These are phyloP conservation scores for Termitomyces sp. DNA, from an alignment of 768 basidiomycete genomes.

Conservation along the genomic window DNA sequence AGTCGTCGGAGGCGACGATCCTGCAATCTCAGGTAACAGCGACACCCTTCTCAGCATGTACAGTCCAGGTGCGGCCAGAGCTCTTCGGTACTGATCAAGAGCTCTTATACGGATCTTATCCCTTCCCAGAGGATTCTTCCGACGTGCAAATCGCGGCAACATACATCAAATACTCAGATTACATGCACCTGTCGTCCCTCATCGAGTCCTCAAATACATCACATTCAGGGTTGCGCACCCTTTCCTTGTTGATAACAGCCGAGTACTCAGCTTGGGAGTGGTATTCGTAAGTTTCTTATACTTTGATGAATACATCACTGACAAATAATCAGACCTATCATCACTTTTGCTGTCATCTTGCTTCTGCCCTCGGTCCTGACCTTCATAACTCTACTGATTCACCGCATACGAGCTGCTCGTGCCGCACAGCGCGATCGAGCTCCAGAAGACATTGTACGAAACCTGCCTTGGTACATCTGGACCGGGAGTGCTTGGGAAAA, in stretches of 20 bases:
- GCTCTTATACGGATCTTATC: background rate
- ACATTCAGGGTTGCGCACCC: conserved; percentile 70
- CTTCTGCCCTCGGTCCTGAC: conserved; percentile 89
- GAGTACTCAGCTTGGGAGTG: conserved; percentile 88
- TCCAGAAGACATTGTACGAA: conserved; percentile 74
- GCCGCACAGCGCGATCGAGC: conserved; percentile 83
- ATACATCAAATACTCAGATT: conserved; percentile 86
- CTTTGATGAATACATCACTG: no score
- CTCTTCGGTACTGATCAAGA: background rate
- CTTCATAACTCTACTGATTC: conserved; percentile 83
- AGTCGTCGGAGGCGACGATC: conserved; percentile 86
- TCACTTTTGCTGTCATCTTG: conserved; percentile 84
- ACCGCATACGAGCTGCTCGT: conserved; percentile 80
- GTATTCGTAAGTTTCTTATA: conserved; percentile 69
- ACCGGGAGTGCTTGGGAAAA: conserved; percentile 80
- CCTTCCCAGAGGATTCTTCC: conserved; percentile 68
- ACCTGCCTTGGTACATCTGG: conserved; percentile 82
- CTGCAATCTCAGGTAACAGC: conserved; percentile 59
- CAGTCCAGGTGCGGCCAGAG: conserved; percentile 65
- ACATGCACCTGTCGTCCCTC: conserved; percentile 62
- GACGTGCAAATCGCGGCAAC: conserved; percentile 83
- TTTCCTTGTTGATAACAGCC: conserved; percentile 73
- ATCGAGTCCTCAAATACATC: conserved; percentile 75
- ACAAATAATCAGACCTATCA: conserved; percentile 59
- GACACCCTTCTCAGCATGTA: conserved; percentile 89